phyloP scores from a whole-genome alignment of 75 land plant genomes.

The Picea sitchensis region DNA sequence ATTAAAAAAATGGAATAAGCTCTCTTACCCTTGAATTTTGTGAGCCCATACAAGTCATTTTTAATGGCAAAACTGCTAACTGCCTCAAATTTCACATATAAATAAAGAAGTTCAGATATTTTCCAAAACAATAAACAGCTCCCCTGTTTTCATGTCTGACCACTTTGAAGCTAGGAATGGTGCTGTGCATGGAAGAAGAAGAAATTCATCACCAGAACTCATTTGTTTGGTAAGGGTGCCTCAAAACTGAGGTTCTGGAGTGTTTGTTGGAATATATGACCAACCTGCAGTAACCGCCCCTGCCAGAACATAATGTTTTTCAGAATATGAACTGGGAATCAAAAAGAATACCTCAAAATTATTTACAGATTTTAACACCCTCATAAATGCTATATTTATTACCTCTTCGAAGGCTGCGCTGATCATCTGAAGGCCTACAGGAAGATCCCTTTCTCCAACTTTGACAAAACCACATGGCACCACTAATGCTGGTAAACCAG shows the following conservation, averaged over 20 bases:
- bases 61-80: no score
- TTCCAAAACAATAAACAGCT: no score
- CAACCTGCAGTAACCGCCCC: conserved; percentile 70
- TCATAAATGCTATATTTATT: neutral
- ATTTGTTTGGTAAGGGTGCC: conserved; percentile 33
- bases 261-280: conserved; percentile 92
- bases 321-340: conserved; percentile 2
- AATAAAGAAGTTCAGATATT: no score
- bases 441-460: conserved; percentile 57
- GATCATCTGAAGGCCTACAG: conserved; percentile 93
- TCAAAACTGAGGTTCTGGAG: conserved; percentile 38
- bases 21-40: no score
- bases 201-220: neutral
- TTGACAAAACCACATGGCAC: conserved; percentile 90
- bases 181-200: neutral
- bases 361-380: neutral
- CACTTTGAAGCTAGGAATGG: no score
- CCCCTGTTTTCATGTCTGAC: no score
- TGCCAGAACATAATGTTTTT: conserved; percentile 21
- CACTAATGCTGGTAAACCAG: conserved; percentile 90
- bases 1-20: no score
- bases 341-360: neutral
- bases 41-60: no score
- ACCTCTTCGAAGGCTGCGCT: conserved; percentile 91
- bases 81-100: no score